Evolutionary conservation across 495 filamentous ascomycete genomes (phyloP), one percentile per base, ranked within the genome.

Genomic region (Aspergillus bridgeri): DNA sequence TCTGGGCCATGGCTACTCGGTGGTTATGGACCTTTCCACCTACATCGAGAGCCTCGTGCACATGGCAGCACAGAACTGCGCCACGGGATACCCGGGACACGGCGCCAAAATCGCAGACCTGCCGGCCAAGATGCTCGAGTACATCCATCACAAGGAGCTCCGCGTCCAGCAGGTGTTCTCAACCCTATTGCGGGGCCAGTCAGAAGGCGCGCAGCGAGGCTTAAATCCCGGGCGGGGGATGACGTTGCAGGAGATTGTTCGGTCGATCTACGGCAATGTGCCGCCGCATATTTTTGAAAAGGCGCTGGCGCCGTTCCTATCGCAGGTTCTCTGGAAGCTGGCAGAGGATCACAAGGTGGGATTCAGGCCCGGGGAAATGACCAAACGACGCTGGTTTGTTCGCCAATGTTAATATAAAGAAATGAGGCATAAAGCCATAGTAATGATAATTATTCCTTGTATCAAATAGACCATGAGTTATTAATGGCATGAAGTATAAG

Each of bases 261-360:
- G 63, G 15, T 48, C 59, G 7, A 70, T 81, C 27, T 64, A 77
- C 52, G 77, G 77, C 15, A 60, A 68, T 3, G 59, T 53, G 3
- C 48, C 73, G 11, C 73, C 72, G 56, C 61, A 68, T 5, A 44
- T 61, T n/a, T 45, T 42, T 13, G 52, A 62, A 45, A 58, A 60
- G 60, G 76, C 73, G 0, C 25, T 81, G 17, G 75, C 76, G 58
- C 79, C 79, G 1, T 81, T 82, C 51, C 75, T 73, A 21, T 63
- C 67, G 0, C 75, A 83, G 56, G 69, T 80, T 5, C 54, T 82
- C 51, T 48, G 71, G 20, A 83, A 82, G 63, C 60, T 83, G 53
- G 72, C 75, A 4, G 77, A 73, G 19, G 80, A 83, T 56, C 65
- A 74, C 0, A 77, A 72, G 43, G 75, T 83, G 19, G 79, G 65